phyloP scores from a whole-genome alignment of 2,329 filamentous ascomycete genomes.

The Colletotrichum sp. region DNA sequence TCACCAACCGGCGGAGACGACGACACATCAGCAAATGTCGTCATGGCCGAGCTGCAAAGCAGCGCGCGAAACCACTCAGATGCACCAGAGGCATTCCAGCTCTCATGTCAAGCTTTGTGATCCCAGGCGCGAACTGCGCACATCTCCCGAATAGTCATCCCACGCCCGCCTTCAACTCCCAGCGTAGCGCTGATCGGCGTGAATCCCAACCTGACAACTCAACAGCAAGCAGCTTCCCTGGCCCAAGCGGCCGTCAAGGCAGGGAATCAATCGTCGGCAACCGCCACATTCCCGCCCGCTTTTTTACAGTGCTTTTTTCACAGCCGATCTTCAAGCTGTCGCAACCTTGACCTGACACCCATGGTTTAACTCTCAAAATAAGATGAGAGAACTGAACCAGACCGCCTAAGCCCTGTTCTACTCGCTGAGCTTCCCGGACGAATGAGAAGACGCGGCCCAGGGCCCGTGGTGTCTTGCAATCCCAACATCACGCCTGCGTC shows the following conservation, averaged over 20 bases:
- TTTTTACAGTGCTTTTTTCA: not conserved
- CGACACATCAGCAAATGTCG: not conserved
- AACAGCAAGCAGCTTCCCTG: not conserved
- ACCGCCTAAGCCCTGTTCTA: not conserved
- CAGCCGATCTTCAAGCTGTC: not conserved
- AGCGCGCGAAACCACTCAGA: not conserved
- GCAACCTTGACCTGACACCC: not conserved
- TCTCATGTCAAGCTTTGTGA: constrained; percentile 5
- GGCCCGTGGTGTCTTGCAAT: not conserved
- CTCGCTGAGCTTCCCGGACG: not conserved
- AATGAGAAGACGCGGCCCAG: not conserved
- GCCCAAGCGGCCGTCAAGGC: not conserved
- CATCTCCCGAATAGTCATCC: not conserved
- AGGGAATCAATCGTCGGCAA: not conserved
- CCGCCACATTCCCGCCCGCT: not conserved
- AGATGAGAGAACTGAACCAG: not conserved
- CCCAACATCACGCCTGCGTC: not conserved
- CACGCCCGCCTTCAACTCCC: not conserved
- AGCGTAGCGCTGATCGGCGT: not conserved
- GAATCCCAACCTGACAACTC: not conserved
- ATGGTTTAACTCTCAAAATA: not conserved
- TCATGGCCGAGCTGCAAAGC: not conserved
- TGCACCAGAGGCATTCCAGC: not conserved
- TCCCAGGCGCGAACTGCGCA: not conserved
- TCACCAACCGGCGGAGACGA: not conserved